A percentile compares a stretch with the other conserved stretches of the same genome.
Conservation (phyloP, 225 moss, liverwort and hornwort species). For the Rhytidiadelphus loreus region DNA sequence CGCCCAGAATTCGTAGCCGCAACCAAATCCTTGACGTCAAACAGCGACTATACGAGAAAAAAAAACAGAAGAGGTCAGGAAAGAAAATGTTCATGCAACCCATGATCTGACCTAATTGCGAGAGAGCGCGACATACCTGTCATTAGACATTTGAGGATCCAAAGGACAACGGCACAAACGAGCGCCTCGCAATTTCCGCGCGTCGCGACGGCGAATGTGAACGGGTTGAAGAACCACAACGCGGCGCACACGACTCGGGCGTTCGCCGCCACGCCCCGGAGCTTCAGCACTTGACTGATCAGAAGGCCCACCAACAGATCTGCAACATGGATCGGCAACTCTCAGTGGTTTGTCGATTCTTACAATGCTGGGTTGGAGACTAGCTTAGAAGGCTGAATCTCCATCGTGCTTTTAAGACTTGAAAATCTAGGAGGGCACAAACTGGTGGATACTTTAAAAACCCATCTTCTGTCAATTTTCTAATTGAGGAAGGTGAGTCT, state of each 20-base stretch:
- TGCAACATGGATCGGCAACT: constrained; percentile 13
- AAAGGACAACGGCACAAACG: constrained; percentile 73
- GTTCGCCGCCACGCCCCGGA: constrained; percentile 48
- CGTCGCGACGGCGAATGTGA: constrained; percentile 93
- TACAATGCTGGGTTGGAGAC: no score
- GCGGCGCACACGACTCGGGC: constrained; percentile 44
- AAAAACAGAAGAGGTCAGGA: no score
- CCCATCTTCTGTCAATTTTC: neutral
- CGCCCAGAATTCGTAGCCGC: neutral
- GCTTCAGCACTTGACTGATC: constrained; percentile 60
- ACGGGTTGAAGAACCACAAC: constrained; percentile 95
- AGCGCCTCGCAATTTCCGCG: constrained; percentile 95
- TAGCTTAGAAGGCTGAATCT: neutral
- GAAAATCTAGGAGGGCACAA: neutral
- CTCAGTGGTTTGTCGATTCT: neutral
- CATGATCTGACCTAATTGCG: neutral
- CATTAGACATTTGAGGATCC: constrained; percentile 90
- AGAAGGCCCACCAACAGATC: constrained; percentile 78
- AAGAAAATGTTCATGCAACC: neutral
- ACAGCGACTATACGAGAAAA: neutral
- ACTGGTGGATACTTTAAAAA: neutral
- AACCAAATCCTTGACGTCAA: neutral
- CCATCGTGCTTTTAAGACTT: neutral
- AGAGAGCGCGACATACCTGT: constrained; percentile 31
- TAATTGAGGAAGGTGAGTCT: neutral